A percentile compares a stretch with the other conserved stretches of the same genome.
These are phyloP conservation scores for Candida glucosophila DNA, from an alignment of 1,139 yeast species.

Conservation along the genomic window DNA sequence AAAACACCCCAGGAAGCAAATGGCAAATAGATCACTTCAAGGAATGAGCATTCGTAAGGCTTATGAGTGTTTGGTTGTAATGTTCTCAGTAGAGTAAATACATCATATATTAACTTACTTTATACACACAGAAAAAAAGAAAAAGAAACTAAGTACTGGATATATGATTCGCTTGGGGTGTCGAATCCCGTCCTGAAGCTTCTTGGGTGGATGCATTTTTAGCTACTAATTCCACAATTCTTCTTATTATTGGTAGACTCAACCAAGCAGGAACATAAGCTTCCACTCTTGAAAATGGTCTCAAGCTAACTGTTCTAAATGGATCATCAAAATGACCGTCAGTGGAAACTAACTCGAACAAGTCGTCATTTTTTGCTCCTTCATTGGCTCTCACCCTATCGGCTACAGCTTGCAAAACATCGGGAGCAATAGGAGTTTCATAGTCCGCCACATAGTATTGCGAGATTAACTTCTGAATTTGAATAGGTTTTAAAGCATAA, in stretches of 20 bases:
- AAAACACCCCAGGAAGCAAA: conserved; percentile 62
- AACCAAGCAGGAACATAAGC: conserved; percentile 96
- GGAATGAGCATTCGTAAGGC: too few relatives aligned
- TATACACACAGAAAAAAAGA: too few relatives aligned
- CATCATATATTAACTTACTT: conserved; percentile 2
- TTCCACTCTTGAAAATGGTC: conserved; percentile 85
- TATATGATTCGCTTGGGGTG: too few relatives aligned
- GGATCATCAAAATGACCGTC: conserved; percentile 85
- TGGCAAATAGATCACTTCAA: too few relatives aligned
- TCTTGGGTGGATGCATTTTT: conserved; percentile 56
- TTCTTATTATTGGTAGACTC: conserved; percentile 79
- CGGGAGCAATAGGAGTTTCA: conserved; percentile 87
- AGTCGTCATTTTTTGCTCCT: conserved; percentile 49
- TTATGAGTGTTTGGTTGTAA: too few relatives aligned
- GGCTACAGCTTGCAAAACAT: conserved; percentile 76
- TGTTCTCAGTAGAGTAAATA: conserved; percentile 3
- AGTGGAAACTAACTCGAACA: conserved; percentile 60
- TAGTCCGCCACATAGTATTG: conserved; percentile 92
- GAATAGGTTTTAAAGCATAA: conserved; percentile 87
- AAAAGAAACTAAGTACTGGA: too few relatives aligned
- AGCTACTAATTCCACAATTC: conserved; percentile 85
- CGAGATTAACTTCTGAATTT: conserved; percentile 83
- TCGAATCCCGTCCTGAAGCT: too few relatives aligned
- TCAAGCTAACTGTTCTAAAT: conserved; percentile 75
- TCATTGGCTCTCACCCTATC: conserved; percentile 68